phyloP scores from a whole-genome alignment of 768 basidiomycete species.

The Mycena capillaripes region DNA sequence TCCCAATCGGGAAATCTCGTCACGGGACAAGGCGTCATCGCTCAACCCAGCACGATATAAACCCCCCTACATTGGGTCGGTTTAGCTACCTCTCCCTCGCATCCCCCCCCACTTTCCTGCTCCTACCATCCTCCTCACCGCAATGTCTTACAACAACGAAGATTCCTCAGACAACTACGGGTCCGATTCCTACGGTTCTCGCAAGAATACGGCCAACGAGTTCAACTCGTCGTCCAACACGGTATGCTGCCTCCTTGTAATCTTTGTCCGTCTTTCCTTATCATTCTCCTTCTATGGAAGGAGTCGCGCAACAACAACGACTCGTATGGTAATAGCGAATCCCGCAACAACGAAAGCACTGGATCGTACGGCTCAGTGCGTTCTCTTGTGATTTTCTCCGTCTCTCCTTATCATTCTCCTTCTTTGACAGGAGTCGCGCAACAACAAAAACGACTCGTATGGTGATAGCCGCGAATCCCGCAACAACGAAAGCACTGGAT shows the following conservation, averaged over 20 bases:
- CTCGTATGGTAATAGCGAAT: slow-evolving; percentile 34
- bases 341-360: slow-evolving; percentile 37
- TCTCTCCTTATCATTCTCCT: too few relatives aligned
- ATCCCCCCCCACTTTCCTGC: background rate
- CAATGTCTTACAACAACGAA: background rate
- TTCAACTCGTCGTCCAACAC: background rate
- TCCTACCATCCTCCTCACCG: background rate
- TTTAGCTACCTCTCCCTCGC: background rate
- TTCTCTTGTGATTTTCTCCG: too few relatives aligned
- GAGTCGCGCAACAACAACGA: slow-evolving; percentile 22
- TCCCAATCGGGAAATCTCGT: background rate
- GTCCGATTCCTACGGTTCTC: background rate
- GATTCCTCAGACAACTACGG: background rate
- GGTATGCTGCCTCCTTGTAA: too few relatives aligned
- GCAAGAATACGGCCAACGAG: background rate
- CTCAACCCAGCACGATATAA: too few relatives aligned
- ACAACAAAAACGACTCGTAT: slow-evolving; percentile 36
- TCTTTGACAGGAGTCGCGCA: too few relatives aligned
- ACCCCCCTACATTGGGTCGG: too few relatives aligned
- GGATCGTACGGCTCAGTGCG: background rate
- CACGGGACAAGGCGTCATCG: background rate
- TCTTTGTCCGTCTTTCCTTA: background rate
- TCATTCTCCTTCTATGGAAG: background rate
- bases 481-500: slow-evolving; percentile 36
- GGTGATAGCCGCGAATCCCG: slow-evolving; percentile 18